Conservation (phyloP, 1,284 basidiomycete species). For the Termitomyces sp. region DNA sequence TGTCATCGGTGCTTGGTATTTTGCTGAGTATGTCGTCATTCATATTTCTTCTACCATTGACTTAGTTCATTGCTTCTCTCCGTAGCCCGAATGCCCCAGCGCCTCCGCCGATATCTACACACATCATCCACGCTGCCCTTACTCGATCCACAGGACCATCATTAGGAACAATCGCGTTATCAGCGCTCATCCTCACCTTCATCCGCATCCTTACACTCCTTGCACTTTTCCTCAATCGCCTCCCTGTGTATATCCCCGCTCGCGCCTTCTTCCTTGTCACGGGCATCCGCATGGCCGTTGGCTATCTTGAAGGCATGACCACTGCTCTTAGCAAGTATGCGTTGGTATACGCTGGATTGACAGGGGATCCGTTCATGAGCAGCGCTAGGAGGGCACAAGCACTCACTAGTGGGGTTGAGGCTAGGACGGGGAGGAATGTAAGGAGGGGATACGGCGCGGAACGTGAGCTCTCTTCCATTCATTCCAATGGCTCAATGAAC, state of each 20-base stretch:
- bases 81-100: conserved; percentile 44
- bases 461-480: conserved; percentile 35
- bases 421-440: conserved; percentile 33
- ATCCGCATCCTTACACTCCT: conserved; percentile 54
- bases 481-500: background rate
- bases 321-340: conserved; percentile 80
- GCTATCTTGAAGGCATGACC: conserved; percentile 57
- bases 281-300: conserved; percentile 40
- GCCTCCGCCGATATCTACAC: conserved; percentile 55
- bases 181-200: conserved; percentile 71
- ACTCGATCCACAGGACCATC: conserved; percentile 78
- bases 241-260: conserved; percentile 52
- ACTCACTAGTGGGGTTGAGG: conserved; percentile 44
- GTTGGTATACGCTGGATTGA: conserved; percentile 81
- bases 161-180: conserved; percentile 72
- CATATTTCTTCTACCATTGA: background rate
- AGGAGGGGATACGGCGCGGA: conserved; percentile 51
- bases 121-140: conserved; percentile 73
- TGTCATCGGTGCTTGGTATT: conserved; percentile 92
- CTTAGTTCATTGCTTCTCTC: conserved; percentile 6
- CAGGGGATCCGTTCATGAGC: conserved; percentile 79
- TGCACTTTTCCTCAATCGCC: conserved; percentile 44
- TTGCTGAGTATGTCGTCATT: conserved; percentile 55
- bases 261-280: conserved; percentile 33
- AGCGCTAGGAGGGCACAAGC: conserved; percentile 67